Percentiles rank a stretch among this genome's conserved stretches.
These are phyloP conservation scores for Xylaria sp. DNA, from an alignment of 2,329 filamentous ascomycete genomes.

Conservation along the genomic window DNA sequence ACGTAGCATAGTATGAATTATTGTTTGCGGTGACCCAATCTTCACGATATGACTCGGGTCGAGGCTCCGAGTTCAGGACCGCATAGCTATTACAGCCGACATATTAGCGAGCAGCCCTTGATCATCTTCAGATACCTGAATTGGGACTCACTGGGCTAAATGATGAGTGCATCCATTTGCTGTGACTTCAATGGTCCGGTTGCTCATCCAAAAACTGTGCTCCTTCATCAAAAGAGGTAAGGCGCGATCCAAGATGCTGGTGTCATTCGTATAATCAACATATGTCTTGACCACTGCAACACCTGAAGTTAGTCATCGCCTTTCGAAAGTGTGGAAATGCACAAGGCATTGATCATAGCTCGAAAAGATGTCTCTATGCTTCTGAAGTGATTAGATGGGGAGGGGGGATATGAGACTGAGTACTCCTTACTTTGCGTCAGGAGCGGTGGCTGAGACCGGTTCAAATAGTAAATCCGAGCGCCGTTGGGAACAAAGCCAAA, in stretches of 20 bases:
- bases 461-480: conserved; percentile 74
- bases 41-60: conserved; percentile 74
- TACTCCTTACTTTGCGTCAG: conserved; percentile 62
- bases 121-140: neutral
- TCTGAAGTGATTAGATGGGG: neutral
- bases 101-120: neutral
- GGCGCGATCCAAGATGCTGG: conserved; percentile 68
- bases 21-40: conserved; percentile 76
- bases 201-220: conserved; percentile 70
- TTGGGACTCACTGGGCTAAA: conserved; percentile 62
- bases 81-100: conserved; percentile 57
- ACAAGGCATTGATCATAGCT: neutral
- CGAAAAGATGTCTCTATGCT: neutral
- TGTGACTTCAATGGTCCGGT: conserved; percentile 67
- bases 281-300: conserved; percentile 68
- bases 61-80: conserved; percentile 72
- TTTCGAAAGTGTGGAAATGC: neutral
- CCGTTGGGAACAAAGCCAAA: conserved; percentile 77
- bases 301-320: conserved; percentile 2
- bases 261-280: conserved; percentile 73
- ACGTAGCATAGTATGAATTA: conserved; percentile 67
- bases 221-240: conserved; percentile 72
- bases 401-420: neutral
- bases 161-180: conserved; percentile 61
- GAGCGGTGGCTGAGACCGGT: conserved; percentile 74